A percentile compares a stretch with the other conserved stretches of the same genome.
Evolutionary conservation across 1,284 basidiomycete genomes (phyloP).

Genomic region (Cryptococcus depauperatus): DNA sequence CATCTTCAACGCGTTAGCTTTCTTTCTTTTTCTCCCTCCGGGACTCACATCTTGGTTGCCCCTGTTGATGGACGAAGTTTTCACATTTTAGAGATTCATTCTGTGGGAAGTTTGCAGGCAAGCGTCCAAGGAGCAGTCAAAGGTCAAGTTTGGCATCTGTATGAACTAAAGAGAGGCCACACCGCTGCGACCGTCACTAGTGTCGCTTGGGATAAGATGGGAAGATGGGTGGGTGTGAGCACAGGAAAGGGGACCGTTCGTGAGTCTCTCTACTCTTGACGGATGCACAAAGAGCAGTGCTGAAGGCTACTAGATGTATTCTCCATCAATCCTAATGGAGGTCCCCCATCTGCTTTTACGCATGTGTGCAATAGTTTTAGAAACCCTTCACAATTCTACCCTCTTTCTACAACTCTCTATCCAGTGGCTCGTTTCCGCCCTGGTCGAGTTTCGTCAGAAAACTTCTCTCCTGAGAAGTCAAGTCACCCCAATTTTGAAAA

Average conservation of each 20-base stretch:
- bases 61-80: slow-evolving; percentile 56
- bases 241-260: slow-evolving; percentile 49
- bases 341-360: slow-evolving; percentile 56
- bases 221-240: slow-evolving; percentile 62
- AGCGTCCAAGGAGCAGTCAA: slow-evolving; percentile 14
- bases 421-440: slow-evolving; percentile 54
- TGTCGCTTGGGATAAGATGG: slow-evolving; percentile 53
- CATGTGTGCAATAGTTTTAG: slow-evolving; percentile 56
- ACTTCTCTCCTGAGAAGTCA: too few species aligned
- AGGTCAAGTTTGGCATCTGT: slow-evolving; percentile 54
- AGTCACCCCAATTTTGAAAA: too few species aligned
- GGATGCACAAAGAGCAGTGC: slow-evolving; percentile 14
- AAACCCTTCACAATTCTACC: slow-evolving; percentile 53
- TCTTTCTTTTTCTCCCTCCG: slow-evolving; percentile 56
- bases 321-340: slow-evolving; percentile 66
- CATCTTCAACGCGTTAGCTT: slow-evolving; percentile 43
- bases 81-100: slow-evolving; percentile 51
- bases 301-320: slow-evolving; percentile 53
- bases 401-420: slow-evolving; percentile 52
- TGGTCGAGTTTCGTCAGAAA: too few species aligned
- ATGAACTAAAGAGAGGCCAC: slow-evolving; percentile 61
- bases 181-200: slow-evolving; percentile 59
- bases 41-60: slow-evolving; percentile 54
- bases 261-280: slow-evolving; percentile 38
- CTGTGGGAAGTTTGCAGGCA: slow-evolving; percentile 13